Evolutionary conservation across 2,329 filamentous ascomycete genomes (phyloP), one percentile per base, ranked within the genome.

Genomic region (Graphiopsis chlorocephala): DNA sequence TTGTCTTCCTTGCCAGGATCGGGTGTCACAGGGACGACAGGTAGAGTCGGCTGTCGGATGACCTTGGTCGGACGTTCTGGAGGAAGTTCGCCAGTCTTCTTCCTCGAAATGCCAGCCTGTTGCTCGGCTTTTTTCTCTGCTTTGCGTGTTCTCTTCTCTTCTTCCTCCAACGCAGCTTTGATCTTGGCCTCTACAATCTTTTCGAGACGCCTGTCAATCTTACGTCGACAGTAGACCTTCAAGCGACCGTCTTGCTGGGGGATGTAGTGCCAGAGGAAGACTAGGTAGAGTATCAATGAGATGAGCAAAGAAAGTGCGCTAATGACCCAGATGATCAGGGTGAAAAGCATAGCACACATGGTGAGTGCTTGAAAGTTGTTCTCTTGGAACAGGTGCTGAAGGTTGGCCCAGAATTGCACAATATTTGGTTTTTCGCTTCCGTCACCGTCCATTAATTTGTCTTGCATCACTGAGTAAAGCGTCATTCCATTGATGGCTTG

Each of bases 191-290:
- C 88, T 4, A 98, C 93, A 69, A 98, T 95, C 70, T 88, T 88
- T 73, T 90, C 90, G 69, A 99, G 83, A 69, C 93, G 85, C 72
- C 87, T 89, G 78, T 96, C 96, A 75, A 97, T 89, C 81, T 98
- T 98, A 53, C 93, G 89, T 67, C 91, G 90, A 76, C 95, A 98
- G 79, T 96, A 99, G 28, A 88, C 88, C 5, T 87, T 87, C 31
- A 99, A 83, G 8, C 90, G 89, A 6, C 92, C 92, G 73, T 97
- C 93, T 12, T 87, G 83, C 38, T 85, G 85, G 1, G 93, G 93
- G 67, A 99, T 94, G 78, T 94, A 95, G 77, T 95, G 91, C 86
- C 91, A 97, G 6, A 99, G 84, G 77, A 97, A 99, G 72, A 92
- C 86, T 42, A 97, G 78, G 78, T 96, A 98, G 66, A 96, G 88